Base-by-base conservation (phyloP, 2,329 filamentous ascomycete species). In the Onygenales sp. region DNA sequence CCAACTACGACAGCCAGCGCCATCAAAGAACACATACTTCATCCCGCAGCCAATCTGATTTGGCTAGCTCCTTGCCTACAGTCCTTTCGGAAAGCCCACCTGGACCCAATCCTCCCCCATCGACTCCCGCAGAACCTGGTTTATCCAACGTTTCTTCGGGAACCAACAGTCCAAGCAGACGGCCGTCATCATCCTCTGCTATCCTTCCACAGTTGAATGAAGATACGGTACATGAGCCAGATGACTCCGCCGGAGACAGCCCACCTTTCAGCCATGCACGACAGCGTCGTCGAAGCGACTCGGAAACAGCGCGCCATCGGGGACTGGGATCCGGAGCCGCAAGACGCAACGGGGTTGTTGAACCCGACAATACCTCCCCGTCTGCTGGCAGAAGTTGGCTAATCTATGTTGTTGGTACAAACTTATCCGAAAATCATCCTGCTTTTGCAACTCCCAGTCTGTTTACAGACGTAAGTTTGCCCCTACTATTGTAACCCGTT, bases 391-490 rank as follows among this genome's bases (percentile, higher is more conserved):
- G 83, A 59, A 86, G 82, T 66, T 87, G 83, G 83, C 78, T 87
- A 61, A 86, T 87, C 51, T 87, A 87, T 63, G 83, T 87, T 7
- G 78, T 87, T 50, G 83, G 83, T 44, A 84, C 83, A 43, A 85
- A 83, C 59, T 80, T 86, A 51, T 83, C 84, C 1, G 83, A 86
- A 60, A 84, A 85, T 59, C 83, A 86, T 63, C 84, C 83, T 21
- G 84, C 85, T 21, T 78, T 86, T 57, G 84, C 83, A 7, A 85
- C 84, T 17, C 84, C 83, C 10, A 85, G 82, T 59, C 72, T 87
- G 9, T 86, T 86, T 64, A 86, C 83, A 14, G 83, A 86, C 67
- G 82, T 83, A 71, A 66, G 72, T 63, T 43, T 47, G 38, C 10
- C 43, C 21, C 44, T 31, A 33, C 21, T 14, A 45, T 11, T 36